Evolutionary conservation across 2,329 filamentous ascomycete species (phyloP), one percentile per base, ranked within the genome.

Genomic region (Colletotrichum lini): DNA sequence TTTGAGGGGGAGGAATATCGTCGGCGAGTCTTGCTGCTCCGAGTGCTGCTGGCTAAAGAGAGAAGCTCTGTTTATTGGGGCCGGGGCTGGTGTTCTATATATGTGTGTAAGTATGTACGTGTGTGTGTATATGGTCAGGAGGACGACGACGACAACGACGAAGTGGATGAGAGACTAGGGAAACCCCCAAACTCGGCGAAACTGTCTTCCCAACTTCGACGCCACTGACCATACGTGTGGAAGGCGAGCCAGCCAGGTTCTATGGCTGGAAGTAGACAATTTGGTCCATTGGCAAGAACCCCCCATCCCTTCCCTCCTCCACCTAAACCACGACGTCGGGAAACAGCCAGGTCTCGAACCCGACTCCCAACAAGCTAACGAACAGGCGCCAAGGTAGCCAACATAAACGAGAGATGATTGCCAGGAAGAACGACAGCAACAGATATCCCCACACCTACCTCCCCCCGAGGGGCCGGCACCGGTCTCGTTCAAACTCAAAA

Each of bases 11-110:
- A 56, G 26, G 49, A 26, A 42, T 8, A 18, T 23, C 6, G 9
- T n/a, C n/a, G 35, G 53, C 16, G 49, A 44, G 16, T 30, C 30
- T 35, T 47, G 61, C 23, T 66, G 52, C 52, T 65, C 54, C 30
- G 38, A 53, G 45, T 58, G 45, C 54, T 56, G 61, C 45, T 60
- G 67, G 38, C 53, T 70, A 54, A 66, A 47, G 53, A 61, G 40
- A 59, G 16, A 30, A 44, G 8, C 13, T 47, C 42, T n/a, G 42
- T 9, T 30, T 47, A 7, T 18, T 59, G 8, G 26, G 23, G 42
- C 56, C 5, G 40, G 40, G 18, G 42, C 23, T 23, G 40, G 54
- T 47, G 40, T 30, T 47, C n/a, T 47, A 59, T 59, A 59, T 44
- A 45, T 30, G 18, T 45, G 21, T 45, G 38, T 30, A 30, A 1